Conservation (phyloP, 2,329 filamentous ascomycete species). For the Penicillium italicum region DNA sequence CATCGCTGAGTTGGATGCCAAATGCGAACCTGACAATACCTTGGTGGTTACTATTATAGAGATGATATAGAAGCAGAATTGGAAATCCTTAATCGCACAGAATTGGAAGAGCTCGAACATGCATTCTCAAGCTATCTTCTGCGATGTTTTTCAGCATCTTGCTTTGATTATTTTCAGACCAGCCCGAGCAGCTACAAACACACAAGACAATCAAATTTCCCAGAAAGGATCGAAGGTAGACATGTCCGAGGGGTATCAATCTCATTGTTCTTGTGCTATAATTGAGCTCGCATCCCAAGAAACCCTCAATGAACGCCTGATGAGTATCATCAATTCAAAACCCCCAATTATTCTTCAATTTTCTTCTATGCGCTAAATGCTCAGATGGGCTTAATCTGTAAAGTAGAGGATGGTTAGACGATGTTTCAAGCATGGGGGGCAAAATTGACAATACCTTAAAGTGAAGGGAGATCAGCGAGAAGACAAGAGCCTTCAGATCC, state of each 20-base stretch:
- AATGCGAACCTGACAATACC: background rate
- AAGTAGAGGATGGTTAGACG: slow-evolving; percentile 1
- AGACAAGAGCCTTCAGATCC: slow-evolving; percentile 92
- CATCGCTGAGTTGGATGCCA: background rate
- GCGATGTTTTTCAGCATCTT: background rate
- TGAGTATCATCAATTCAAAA: slow-evolving; percentile 20
- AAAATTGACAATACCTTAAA: slow-evolving; percentile 66
- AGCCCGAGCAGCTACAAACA: background rate
- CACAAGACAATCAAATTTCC: background rate
- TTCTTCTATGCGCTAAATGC: background rate
- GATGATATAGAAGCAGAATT: background rate
- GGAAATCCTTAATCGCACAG: background rate
- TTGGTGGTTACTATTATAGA: background rate
- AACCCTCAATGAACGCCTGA: slow-evolving; percentile 22
- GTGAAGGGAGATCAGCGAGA: slow-evolving; percentile 91
- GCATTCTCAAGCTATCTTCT: background rate
- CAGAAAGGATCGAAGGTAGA: background rate
- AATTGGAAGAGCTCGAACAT: background rate
- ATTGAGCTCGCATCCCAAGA: slow-evolving; percentile 7
- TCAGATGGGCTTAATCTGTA: slow-evolving; percentile 53
- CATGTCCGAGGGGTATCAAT: slow-evolving; percentile 6
- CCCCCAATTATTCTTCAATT: slow-evolving; percentile 2
- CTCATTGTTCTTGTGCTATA: slow-evolving; percentile 6
- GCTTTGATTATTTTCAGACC: background rate
- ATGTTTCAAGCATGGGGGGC: background rate